A percentile compares a stretch with the other conserved stretches of the same genome.
Evolutionary conservation across 495 filamentous ascomycete genomes (phyloP).

Genomic region (Extremus antarcticus): DNA sequence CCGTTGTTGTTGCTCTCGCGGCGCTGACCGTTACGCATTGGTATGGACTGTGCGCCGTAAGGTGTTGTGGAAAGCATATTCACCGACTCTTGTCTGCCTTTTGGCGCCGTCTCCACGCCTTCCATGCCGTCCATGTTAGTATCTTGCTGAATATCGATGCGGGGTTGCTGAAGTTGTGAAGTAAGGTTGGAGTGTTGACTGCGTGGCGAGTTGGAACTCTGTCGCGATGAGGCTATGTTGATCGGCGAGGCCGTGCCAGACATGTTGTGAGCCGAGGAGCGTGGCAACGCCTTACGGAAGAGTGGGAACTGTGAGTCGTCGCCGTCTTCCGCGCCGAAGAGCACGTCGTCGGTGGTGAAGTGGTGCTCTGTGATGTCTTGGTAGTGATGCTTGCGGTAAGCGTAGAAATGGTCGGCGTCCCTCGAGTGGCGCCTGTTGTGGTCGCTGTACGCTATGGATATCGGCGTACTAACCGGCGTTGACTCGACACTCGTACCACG

Average conservation of each 20-base stretch:
- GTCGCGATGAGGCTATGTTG: constrained; percentile 48
- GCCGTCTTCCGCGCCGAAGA: constrained; percentile 25
- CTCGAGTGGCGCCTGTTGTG: neutral
- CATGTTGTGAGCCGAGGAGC: constrained; percentile 30
- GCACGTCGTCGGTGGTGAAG: constrained; percentile 22
- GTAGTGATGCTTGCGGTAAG: neutral
- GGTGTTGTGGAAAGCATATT: constrained; percentile 35
- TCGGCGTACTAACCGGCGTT: constrained; percentile 25
- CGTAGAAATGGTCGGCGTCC: neutral
- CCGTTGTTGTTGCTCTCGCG: constrained; percentile 62
- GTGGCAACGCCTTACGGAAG: constrained; percentile 31
- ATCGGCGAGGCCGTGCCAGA: constrained; percentile 47
- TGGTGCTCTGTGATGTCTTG: neutral
- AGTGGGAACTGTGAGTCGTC: constrained; percentile 19
- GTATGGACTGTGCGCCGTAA: constrained; percentile 76
- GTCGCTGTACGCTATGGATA: constrained; percentile 2
- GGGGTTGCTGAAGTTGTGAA: constrained; percentile 46
- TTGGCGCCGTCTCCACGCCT: constrained; percentile 47
- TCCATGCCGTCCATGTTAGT: constrained; percentile 30
- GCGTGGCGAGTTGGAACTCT: constrained; percentile 52
- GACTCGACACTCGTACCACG: constrained; percentile 25
- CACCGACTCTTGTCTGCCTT: constrained; percentile 65
- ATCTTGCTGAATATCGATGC: constrained; percentile 24
- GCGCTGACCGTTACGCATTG: constrained; percentile 63
- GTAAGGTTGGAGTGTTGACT: constrained; percentile 53